Conservation (phyloP, 164 flowering plant species). For the Warburgia ugandensis region DNA sequence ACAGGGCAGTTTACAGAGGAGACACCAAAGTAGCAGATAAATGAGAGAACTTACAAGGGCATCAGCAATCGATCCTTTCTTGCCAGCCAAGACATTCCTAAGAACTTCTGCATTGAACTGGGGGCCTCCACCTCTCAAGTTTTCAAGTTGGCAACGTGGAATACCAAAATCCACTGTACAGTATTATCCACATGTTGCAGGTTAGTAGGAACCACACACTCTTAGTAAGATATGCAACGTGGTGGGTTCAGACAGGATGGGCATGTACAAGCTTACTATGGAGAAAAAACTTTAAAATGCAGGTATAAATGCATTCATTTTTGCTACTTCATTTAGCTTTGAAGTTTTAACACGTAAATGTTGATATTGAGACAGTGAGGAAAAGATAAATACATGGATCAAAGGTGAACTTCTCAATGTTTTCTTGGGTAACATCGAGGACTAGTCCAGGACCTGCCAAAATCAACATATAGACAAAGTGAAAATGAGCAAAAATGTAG, state of each 20-base stretch:
- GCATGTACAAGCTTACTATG: no score
- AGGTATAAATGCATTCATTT: neutral
- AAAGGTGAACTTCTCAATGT: constrained; percentile 60
- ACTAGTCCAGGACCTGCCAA: constrained; percentile 70
- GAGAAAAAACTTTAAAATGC: no score
- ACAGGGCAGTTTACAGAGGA: no score
- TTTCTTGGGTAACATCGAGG: constrained; percentile 71
- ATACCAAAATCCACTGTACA: constrained; percentile 82
- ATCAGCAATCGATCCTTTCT: constrained; percentile 78
- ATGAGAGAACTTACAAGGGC: constrained; percentile 43
- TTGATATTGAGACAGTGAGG: neutral
- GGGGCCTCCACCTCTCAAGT: constrained; percentile 74
- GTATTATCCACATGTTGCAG: neutral
- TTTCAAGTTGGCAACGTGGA: constrained; percentile 75
- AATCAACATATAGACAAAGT: neutral
- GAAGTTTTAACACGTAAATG: neutral
- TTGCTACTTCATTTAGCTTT: no score
- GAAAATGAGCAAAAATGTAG: neutral
- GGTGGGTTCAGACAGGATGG: no score
- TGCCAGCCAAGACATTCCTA: constrained; percentile 68
- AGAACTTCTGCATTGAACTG: constrained; percentile 63
- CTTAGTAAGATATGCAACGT: no score
- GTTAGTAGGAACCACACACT: no score
- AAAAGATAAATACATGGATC: constrained; percentile 59
- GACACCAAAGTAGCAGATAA: neutral